These are phyloP conservation scores for Pterocarpus santalinus DNA, from an alignment of 306 rosid species.

Conservation along the genomic window DNA sequence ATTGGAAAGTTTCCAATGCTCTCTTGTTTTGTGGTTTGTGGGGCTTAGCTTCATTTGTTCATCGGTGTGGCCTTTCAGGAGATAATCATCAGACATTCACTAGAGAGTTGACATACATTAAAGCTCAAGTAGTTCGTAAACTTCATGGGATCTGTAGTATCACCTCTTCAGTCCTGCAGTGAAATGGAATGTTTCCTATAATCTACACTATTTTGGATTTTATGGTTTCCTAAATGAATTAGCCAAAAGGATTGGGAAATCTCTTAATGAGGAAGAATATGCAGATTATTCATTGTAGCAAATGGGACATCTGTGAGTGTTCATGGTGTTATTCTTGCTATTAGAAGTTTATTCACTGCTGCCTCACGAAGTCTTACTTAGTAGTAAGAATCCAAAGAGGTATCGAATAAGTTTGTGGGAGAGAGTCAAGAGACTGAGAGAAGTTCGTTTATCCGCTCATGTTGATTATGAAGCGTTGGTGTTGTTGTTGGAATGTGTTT, in stretches of 20 bases:
- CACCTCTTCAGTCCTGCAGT: slow-evolving; percentile 63
- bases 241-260: slow-evolving; percentile 67
- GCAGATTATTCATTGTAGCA: slow-evolving; percentile 65
- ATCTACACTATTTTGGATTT: slow-evolving; percentile 69
- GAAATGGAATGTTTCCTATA: slow-evolving; percentile 74
- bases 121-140: slow-evolving; percentile 58
- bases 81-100: slow-evolving; percentile 46
- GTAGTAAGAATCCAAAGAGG: slow-evolving; percentile 40
- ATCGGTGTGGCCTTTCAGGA: slow-evolving; percentile 46
- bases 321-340: slow-evolving; percentile 81
- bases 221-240: slow-evolving; percentile 85
- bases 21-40: slow-evolving; percentile 71
- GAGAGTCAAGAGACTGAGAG: slow-evolving; percentile 54
- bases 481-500: slow-evolving; percentile 75
- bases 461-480: slow-evolving; percentile 72
- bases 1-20: slow-evolving; percentile 77
- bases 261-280: slow-evolving; percentile 61
- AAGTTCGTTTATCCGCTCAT: slow-evolving; percentile 70
- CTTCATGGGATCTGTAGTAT: slow-evolving; percentile 59
- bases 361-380: slow-evolving; percentile 55
- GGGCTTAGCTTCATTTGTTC: slow-evolving; percentile 75
- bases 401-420: slow-evolving; percentile 26
- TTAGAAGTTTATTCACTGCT: slow-evolving; percentile 74
- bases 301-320: slow-evolving; percentile 64
- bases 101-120: slow-evolving; percentile 42